phyloP scores from a whole-genome alignment of 148 eudicot genomes.

The Tetragonia tetragonoides region DNA sequence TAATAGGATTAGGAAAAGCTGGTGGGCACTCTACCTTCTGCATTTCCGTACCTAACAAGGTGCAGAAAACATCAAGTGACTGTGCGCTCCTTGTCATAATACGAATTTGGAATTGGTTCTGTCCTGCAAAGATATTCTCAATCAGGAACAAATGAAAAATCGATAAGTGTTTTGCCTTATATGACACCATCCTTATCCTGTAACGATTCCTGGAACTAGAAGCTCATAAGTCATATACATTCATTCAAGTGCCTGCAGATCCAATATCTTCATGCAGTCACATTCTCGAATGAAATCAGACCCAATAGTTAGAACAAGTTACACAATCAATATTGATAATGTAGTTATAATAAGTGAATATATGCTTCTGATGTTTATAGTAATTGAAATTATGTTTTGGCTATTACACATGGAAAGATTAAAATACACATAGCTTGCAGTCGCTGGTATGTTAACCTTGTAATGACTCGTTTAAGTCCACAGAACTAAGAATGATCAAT shows the following conservation, averaged over 20 bases:
- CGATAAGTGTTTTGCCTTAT: background rate
- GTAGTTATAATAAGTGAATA: background rate
- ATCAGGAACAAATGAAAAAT: background rate
- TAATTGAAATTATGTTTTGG: background rate
- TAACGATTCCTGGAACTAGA: background rate
- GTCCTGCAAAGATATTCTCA: conserved; percentile 21
- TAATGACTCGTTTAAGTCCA: background rate
- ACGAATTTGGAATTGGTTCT: conserved; percentile 14
- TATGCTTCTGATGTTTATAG: background rate
- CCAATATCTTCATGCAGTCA: background rate
- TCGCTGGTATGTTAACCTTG: background rate
- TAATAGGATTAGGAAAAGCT: conserved; percentile 11
- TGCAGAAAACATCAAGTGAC: conserved; percentile 25
- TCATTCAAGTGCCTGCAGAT: background rate
- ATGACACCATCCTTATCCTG: conserved; percentile 19
- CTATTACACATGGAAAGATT: background rate
- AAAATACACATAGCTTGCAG: background rate
- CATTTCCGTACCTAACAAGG: conserved; percentile 16
- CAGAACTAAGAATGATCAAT: background rate
- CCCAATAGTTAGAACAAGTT: no score
- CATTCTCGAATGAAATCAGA: background rate
- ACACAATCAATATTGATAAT: background rate
- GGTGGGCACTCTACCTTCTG: background rate
- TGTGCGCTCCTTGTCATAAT: background rate
- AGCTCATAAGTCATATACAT: background rate